Evolutionary conservation across 306 rosid genomes (phyloP), one percentile per base, ranked within the genome.

Genomic region (Coriaria nepalensis): DNA sequence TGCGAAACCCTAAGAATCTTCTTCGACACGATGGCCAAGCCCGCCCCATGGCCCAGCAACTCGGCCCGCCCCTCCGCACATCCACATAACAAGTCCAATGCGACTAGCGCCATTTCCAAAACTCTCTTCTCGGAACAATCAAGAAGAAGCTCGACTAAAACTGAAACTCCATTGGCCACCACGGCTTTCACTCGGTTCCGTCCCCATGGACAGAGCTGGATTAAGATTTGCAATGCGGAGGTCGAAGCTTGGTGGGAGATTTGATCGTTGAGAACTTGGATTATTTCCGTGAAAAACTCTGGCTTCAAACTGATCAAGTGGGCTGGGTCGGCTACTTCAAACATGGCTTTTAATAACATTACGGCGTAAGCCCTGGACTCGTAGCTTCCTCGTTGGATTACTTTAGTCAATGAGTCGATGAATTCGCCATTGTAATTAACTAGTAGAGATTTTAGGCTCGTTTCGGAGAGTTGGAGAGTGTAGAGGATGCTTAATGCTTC

Each of bases 331-430:
- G 75, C 76, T 0, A 75, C 76, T 13, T 81, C 73, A 0, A 78
- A 6, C 33, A 81, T 62, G 0, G 97, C 79, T 61, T 70, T 77
- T 52, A 79, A 13, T 6, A 84, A 9, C 6, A 71, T 51, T 11
- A 77, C 74, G 0, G 95, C 73, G 15, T 74, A 77, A 13, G 90
- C 83, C 10, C 87, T 60, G 6, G 95, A 81, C 37, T 90, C 97
- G 43, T 70, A 71, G 49, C 53, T 51, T 0, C 87, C 90, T 2
- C 49, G 61, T 45, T 74, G 73, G 72, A 84, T 57, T 6, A 81
- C 13, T 0, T 41, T 55, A 0, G 65, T 59, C 11, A 81, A 66
- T 1, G 93, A 67, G 4, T 67, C 53, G 2, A 81, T 6, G 20
- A 90, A 57, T 2, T 73, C 67, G 0, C 67, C 61, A 6, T 64